Percentiles rank a stretch among this genome's conserved stretches.
Conservation (phyloP, 768 basidiomycete species). For the Tephrocybe sp. region DNA sequence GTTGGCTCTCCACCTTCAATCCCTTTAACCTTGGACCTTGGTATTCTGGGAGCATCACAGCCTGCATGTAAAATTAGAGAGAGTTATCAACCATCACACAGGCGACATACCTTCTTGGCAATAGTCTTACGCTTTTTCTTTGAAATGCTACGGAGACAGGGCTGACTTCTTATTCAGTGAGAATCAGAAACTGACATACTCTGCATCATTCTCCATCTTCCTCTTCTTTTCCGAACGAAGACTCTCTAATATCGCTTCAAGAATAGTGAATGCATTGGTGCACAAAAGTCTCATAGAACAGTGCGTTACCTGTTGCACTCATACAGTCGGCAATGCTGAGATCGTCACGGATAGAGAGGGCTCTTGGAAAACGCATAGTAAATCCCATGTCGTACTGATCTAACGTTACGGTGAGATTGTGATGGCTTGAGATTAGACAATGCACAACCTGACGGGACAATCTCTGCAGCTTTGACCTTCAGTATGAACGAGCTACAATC, state of each 20-base stretch:
- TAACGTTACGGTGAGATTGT: constrained; percentile 22
- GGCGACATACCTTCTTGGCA: constrained; percentile 46
- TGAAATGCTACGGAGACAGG: constrained; percentile 27
- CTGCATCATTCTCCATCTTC: constrained; percentile 65
- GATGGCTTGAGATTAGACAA: not conserved
- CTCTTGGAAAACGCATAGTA: constrained; percentile 95
- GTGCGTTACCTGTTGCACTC: constrained; percentile 55
- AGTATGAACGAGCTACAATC: constrained; percentile 82
- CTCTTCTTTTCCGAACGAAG: constrained; percentile 68
- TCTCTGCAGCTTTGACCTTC: constrained; percentile 92
- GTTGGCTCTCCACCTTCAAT: constrained; percentile 55
- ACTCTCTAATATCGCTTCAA: constrained; percentile 57
- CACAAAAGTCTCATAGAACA: not conserved
- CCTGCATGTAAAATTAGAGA: constrained; percentile 33
- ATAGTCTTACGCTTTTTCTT: constrained; percentile 63
- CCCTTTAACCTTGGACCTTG: constrained; percentile 63
- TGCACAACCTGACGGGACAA: constrained; percentile 66
- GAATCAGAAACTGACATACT: constrained; percentile 34
- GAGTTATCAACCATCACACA: not conserved
- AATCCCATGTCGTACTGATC: constrained; percentile 84
- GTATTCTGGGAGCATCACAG: constrained; percentile 63
- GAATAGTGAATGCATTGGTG: not conserved
- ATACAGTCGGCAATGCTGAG: constrained; percentile 71
- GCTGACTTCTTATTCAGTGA: not conserved
- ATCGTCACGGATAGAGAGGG: constrained; percentile 78